These are phyloP conservation scores for Clarkia xantiana DNA, from an alignment of 345 rosid genomes.

Conservation along the genomic window DNA sequence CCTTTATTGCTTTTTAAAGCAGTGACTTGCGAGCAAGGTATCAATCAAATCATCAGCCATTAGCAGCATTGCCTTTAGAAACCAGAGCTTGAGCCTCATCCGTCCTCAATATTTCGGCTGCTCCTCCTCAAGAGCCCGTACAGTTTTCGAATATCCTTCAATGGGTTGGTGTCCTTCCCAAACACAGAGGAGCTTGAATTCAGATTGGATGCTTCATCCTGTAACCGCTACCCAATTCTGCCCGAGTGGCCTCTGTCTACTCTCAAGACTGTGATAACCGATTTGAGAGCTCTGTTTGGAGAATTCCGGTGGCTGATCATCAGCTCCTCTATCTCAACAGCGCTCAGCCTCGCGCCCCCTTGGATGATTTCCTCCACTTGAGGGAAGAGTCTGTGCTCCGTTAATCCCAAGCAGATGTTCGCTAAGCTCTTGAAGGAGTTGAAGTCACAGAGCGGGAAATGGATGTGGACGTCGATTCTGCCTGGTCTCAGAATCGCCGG, in stretches of 20 bases:
- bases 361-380: slow-evolving; percentile 36
- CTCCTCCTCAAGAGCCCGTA: slow-evolving; percentile 18
- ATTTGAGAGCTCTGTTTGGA: slow-evolving; percentile 29
- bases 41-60: too few species aligned
- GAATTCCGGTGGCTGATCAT: slow-evolving; percentile 36
- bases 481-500: slow-evolving; percentile 32
- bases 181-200: slow-evolving; percentile 3
- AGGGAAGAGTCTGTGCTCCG: slow-evolving; percentile 37
- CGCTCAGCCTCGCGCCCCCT: slow-evolving; percentile 29
- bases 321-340: slow-evolving; percentile 40
- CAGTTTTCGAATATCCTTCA: slow-evolving; percentile 19
- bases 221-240: slow-evolving; percentile 8
- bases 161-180: slow-evolving; percentile 5
- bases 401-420: slow-evolving; percentile 24
- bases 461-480: slow-evolving; percentile 34
- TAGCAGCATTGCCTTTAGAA: too few species aligned
- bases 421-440: slow-evolving; percentile 26
- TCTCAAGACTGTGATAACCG: slow-evolving; percentile 28
- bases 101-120: slow-evolving; percentile 5
- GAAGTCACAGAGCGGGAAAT: slow-evolving; percentile 34
- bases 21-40: too few species aligned
- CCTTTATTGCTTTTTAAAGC: too few species aligned
- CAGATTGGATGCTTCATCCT: not conserved
- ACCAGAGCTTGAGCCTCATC: not conserved
- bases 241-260: slow-evolving; percentile 13